Percentiles rank a stretch among this genome's conserved stretches.
phyloP scores from a whole-genome alignment of 768 basidiomycete species.

The Lanmaoa pseudosensibilis region DNA sequence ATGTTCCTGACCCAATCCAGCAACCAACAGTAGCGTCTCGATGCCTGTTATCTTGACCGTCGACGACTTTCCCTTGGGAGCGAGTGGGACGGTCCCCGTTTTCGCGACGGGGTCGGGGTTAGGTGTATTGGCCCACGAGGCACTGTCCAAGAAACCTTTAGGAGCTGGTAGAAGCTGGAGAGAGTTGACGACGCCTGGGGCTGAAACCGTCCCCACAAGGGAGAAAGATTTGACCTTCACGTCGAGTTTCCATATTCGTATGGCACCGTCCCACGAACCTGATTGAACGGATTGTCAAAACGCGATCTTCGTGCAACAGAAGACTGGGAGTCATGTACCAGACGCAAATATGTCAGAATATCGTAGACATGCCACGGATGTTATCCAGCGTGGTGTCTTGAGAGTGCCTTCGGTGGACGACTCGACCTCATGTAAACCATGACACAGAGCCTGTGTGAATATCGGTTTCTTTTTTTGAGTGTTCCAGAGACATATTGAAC shows the following conservation, averaged over 20 bases:
- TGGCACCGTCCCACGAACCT: conserved; percentile 93
- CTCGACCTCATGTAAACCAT: conserved; percentile 73
- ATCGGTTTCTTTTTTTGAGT: conserved; percentile 94
- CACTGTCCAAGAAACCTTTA: conserved; percentile 39
- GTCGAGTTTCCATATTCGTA: conserved; percentile 92
- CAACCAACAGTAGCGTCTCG: conserved; percentile 61
- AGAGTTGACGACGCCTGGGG: conserved; percentile 85
- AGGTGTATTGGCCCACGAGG: conserved; percentile 39
- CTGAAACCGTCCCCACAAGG: conserved; percentile 60
- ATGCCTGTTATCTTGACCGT: conserved; percentile 31
- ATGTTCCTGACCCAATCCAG: conserved; percentile 84
- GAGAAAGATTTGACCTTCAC: conserved; percentile 75
- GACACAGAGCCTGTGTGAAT: conserved; percentile 82
- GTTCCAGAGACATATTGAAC: conserved; percentile 91
- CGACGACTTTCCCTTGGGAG: conserved; percentile 9
- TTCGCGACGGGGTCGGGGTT: neutral
- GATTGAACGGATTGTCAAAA: neutral
- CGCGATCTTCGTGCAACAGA: neutral
- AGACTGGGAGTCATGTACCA: conserved; percentile 47
- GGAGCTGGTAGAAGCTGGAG: conserved; percentile 72
- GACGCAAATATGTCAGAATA: conserved; percentile 93
- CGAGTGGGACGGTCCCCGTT: neutral
- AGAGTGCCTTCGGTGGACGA: conserved; percentile 77
- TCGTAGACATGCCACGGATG: conserved; percentile 73
- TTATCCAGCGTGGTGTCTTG: conserved; percentile 87